Evolutionary conservation across 1,139 yeast species (phyloP), one percentile per base, ranked within the genome.

Genomic region (Yamadazyma mexicana): DNA sequence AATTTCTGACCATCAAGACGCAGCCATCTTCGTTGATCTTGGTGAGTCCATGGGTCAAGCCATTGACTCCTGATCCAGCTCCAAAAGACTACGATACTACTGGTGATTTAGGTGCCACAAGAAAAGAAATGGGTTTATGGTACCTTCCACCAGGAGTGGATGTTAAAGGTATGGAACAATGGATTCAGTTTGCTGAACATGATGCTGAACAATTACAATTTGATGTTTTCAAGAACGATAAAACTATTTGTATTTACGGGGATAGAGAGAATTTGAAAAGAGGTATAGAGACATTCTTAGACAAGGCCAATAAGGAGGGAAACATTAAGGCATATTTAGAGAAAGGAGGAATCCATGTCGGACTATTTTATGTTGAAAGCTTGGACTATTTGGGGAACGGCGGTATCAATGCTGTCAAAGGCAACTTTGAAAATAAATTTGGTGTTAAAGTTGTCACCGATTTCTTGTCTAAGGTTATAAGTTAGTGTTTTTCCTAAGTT

Each of bases 21-120:
- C 63, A 62, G 42, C 73, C 74, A 7, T 49, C 45, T 10, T 61
- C 69, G 2, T 47, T 62, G 25, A 48, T 66, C 2, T 55, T 71
- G 29, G 49, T 69, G 5, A 68, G 76, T 15, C 79, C 79, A 3
- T 74, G 79, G 79, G 58, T 64, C 15, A 58, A 66, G 40, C 62
- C 72, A 3, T 36, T 47, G 18, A 38, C 41, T 32, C 18, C 43
- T 2, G 43, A 38, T 20, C 46, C 45, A 33, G 54, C 50, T 17
- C 35, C 38, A 6, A 60, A 59, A 3, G 64, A 61, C 11, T 47
- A 48, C 11, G 46, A 61, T 42, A 49, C 50, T 17, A 33, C 45
- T n/a, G 71, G 71, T 8, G 70, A 65, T 43, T 57, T 66, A 44
- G 69, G 69, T 2, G 54, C 69, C 3, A 44, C 40, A 17, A 58